A percentile compares a stretch with the other conserved stretches of the same genome.
Evolutionary conservation across 139 green algal species (phyloP).

Genomic region (Coelastrella sp.): DNA sequence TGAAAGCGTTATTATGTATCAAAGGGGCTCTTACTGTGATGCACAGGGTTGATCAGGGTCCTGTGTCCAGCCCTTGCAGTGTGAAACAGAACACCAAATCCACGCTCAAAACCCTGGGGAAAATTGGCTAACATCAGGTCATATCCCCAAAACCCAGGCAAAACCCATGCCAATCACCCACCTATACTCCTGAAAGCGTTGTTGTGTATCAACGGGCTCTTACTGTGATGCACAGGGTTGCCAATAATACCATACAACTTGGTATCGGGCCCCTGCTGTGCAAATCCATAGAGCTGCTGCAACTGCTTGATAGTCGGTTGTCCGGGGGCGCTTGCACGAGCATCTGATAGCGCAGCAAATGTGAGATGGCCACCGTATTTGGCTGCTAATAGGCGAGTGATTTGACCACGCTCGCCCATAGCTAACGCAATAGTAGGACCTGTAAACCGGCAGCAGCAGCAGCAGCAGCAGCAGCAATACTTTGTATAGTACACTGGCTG

Average conservation of each 20-base stretch:
- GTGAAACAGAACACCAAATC: constrained; percentile 49
- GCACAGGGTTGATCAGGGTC: constrained; percentile 93
- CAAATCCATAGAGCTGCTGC: constrained; percentile 58
- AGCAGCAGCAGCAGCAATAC: background rate
- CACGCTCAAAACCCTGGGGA: too few relatives aligned
- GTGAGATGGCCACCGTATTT: constrained; percentile 97
- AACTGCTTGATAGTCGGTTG: constrained; percentile 76
- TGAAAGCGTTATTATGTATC: constrained; percentile 92
- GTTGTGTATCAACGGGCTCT: constrained; percentile 92
- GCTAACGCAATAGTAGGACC: constrained; percentile 90
- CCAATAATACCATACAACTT: constrained; percentile 91
- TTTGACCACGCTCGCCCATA: constrained; percentile 93
- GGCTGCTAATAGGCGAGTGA: constrained; percentile 90
- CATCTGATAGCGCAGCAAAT: constrained; percentile 89
- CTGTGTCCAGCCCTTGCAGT: constrained; percentile 78
- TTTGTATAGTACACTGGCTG: too few relatives aligned
- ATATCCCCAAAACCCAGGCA: too few relatives aligned
- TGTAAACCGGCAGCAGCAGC: constrained; percentile 22
- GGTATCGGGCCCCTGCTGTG: constrained; percentile 74
- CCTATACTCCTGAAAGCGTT: constrained; percentile 77
- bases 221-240: constrained; percentile 91
- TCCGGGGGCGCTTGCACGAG: constrained; percentile 76
- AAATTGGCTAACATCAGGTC: too few relatives aligned
- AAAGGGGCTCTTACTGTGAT: constrained; percentile 87
- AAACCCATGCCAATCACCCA: constrained; percentile 17